Conservation (phyloP, 1,284 basidiomycete genomes). For the Marasmius tenuissimus region DNA sequence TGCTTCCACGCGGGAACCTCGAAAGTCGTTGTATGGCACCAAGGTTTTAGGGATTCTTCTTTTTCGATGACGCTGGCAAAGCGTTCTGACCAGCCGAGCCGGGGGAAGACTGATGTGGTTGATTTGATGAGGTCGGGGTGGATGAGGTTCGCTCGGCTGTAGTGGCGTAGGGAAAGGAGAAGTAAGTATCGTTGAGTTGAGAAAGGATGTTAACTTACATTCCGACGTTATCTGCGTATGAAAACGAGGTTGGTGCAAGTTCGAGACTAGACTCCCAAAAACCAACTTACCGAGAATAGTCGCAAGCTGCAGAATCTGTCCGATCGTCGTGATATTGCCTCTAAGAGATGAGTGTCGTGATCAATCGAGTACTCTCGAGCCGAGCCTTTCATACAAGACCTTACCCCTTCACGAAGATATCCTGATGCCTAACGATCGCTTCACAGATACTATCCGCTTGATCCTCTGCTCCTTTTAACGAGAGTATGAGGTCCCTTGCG, state of each 20-base stretch:
- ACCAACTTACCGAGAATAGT: conserved; percentile 45
- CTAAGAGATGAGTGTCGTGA: conserved; percentile 12
- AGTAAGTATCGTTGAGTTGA: not conserved
- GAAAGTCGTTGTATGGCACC: conserved; percentile 52
- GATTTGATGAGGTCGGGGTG: conserved; percentile 43
- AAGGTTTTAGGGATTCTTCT: conserved; percentile 48
- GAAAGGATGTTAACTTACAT: conserved; percentile 30
- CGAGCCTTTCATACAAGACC: not conserved
- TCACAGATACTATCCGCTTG: conserved; percentile 59
- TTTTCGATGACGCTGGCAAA: conserved; percentile 48
- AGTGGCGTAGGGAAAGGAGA: not conserved
- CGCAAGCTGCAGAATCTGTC: conserved; percentile 52
- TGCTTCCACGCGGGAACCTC: conserved; percentile 46
- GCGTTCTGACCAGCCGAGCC: conserved; percentile 46
- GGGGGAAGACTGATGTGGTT: conserved; percentile 42
- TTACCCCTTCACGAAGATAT: conserved; percentile 54
- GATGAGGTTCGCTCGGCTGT: conserved; percentile 47
- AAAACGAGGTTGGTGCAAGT: conserved; percentile 3
- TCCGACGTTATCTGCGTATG: conserved; percentile 41
- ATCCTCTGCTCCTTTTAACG: conserved; percentile 44
- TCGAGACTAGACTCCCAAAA: not conserved
- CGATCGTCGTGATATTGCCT: conserved; percentile 54
- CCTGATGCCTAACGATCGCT: conserved; percentile 59
- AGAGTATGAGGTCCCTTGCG: conserved; percentile 48
- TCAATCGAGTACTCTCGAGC: too few species aligned